Conservation (phyloP, 2,329 filamentous ascomycete genomes). For the Alternaria gansuensis region DNA sequence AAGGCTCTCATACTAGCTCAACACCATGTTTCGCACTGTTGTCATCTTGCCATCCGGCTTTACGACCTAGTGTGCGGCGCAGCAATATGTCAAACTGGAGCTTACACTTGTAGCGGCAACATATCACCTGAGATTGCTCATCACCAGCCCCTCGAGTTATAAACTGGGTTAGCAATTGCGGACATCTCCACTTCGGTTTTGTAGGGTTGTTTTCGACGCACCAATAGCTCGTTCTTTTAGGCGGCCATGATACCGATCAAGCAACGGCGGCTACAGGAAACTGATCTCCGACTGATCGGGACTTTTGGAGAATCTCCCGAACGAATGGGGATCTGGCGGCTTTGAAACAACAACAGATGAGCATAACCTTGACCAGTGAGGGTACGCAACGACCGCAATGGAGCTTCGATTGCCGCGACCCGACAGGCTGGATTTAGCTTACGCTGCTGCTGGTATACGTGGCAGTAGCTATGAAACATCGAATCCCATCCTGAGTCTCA, state of each 20-base stretch:
- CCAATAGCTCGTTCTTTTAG: conserved; percentile 7
- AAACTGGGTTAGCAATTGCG: conserved; percentile 1
- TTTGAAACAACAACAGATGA: conserved; percentile 20
- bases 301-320: conserved; percentile 16
- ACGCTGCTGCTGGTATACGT: conserved; percentile 29
- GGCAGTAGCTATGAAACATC: conserved; percentile 21
- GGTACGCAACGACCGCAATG: conserved; percentile 8
- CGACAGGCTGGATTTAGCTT: conserved; percentile 13
- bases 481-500: conserved; percentile 21
- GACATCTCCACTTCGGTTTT: conserved; percentile 1
- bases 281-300: conserved; percentile 19
- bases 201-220: conserved; percentile 5
- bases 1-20: not conserved
- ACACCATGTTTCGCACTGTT: not conserved
- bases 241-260: conserved; percentile 18
- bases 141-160: conserved; percentile 1
- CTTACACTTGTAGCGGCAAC: not conserved
- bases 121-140: conserved; percentile 6
- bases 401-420: conserved; percentile 29
- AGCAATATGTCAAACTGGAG: conserved; percentile 9
- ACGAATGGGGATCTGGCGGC: conserved; percentile 26
- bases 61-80: conserved; percentile 4
- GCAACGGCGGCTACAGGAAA: conserved; percentile 28
- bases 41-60: not conserved
- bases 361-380: conserved; percentile 25